Evolutionary conservation across 1,139 yeast species (phyloP), one percentile per base, ranked within the genome.

Genomic region (Saccharomyces hybrid): DNA sequence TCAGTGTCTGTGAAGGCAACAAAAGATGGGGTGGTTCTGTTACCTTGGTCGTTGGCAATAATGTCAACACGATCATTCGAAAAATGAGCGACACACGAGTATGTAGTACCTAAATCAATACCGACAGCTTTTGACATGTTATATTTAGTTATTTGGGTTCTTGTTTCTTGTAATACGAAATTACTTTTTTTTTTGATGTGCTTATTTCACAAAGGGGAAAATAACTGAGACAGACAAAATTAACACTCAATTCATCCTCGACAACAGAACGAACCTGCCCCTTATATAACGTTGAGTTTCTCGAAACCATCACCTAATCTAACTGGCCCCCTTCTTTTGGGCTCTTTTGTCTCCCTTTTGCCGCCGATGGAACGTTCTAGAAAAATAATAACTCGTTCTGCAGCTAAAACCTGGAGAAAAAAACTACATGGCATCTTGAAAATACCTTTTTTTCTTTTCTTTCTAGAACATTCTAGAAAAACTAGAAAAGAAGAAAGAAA

Each of bases 41-140:
- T 20, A 20, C 23, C 23, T 20, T 20, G 23, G 23, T 20, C 23
- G 23, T 20, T 20, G 23, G 23, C 47, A 42, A n/a, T 23, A 14
- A 42, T 13, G 5, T 11, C 23, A 60, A 82, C 86, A 65, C 84
- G 76, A 67, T 84, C 88, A 65, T 83, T 83, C 59, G 85, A 74
- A 66, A 79, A 82, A 73, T 82, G 84, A 59, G 88, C 90, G 65
- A 84, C 90, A 81, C 89, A 84, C 54, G 89, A 84, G 77, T 84
- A 84, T 55, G 89, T 84, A 59, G 90, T 84, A 75, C 90, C 90
- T 78, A 84, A 83, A 77, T 84, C 91, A 75, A 84, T 84, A 20
- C 23, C 23, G 23, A 20, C 23, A 20, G 23, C 23, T 20, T 20
- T 20, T 20, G 23, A 20, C 23, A 74, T 20, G 23, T 20, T 20